A percentile compares a stretch with the other conserved stretches of the same genome.
Conservation (phyloP, 2,329 filamentous ascomycete genomes). For the Clonostachys sp. region DNA sequence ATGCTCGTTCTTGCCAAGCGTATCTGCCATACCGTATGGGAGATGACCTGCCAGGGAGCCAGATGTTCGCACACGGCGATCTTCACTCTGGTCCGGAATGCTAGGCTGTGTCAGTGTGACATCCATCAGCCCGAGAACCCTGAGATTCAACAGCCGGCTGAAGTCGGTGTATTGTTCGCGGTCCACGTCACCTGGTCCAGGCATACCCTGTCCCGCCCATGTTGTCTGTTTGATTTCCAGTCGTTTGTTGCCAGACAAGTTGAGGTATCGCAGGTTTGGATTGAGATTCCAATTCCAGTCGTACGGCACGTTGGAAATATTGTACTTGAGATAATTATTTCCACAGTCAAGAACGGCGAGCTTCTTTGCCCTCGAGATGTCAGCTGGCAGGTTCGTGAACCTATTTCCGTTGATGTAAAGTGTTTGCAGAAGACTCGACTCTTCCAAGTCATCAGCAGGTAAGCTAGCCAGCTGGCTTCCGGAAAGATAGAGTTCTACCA, state of each 20-base stretch:
- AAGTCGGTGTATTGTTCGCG: slow-evolving; percentile 79
- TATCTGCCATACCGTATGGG: slow-evolving; percentile 97
- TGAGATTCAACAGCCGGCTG: slow-evolving; percentile 74
- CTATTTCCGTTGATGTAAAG: slow-evolving; percentile 97
- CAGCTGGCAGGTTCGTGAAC: slow-evolving; percentile 92
- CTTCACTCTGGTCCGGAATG: slow-evolving; percentile 92
- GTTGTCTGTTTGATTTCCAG: slow-evolving; percentile 76
- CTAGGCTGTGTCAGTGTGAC: slow-evolving; percentile 91
- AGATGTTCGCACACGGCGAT: slow-evolving; percentile 92
- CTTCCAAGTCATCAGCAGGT: slow-evolving; percentile 90
- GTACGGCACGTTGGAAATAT: slow-evolving; percentile 97
- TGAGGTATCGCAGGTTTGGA: slow-evolving; percentile 88
- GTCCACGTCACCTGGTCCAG: slow-evolving; percentile 44
- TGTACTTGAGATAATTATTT: slow-evolving; percentile 95
- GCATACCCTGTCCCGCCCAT: slow-evolving; percentile 25
- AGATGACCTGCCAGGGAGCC: slow-evolving; percentile 88
- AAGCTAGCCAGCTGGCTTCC: slow-evolving; percentile 90
- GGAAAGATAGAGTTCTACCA: slow-evolving; percentile 89
- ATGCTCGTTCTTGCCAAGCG: slow-evolving; percentile 87
- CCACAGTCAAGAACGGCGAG: slow-evolving; percentile 90
- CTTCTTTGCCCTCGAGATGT: slow-evolving; percentile 90
- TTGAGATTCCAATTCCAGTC: slow-evolving; percentile 99
- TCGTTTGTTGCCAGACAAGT: slow-evolving; percentile 93
- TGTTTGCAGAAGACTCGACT: slow-evolving; percentile 80
- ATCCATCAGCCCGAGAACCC: slow-evolving; percentile 93